Evolutionary conservation across 768 basidiomycete genomes (phyloP), one percentile per base, ranked within the genome.

Genomic region (Tylopilus vinaceipallidus): DNA sequence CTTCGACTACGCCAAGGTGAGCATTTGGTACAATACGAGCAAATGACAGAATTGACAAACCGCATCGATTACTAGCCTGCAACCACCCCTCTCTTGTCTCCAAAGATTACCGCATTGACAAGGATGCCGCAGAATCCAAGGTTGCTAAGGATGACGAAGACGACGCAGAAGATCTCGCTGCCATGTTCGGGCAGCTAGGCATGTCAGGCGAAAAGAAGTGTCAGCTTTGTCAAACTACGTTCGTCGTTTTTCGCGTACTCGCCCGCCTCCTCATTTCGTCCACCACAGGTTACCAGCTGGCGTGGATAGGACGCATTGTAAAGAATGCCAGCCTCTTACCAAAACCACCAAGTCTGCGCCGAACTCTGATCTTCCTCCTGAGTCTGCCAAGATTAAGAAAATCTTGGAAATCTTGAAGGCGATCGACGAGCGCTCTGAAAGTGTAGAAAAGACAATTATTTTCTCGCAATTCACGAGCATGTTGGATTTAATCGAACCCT

Each of bases 401-500:
- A 78, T 91, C 33, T 58, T 97, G 41, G 77, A 86, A 59, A 67
- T 98, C 10, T 71, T 99, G 35, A 58, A 71, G 11, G 76, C 82
- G 16, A 82, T 93, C 45, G 79, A 84, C 14, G 70, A 75, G 41
- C 75, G 80, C 44, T 75, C 81, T 11, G 69, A 79, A 13, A 65
- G 75, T 14, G 68, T 73, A 52, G 92, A 97, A 64, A 99, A 98
- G 78, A 95, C 94, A 0, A 98, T 98, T 55, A 84, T 99, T 19
- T 98, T 98, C 64, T 94, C 91, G 0, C 95, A 97, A 62, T 91
- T 91, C 54, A 98, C 95, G 1, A 76, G 79, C 45, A 83, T 91
- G 88, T 72, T 99, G 53, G 83, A 95, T 65, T 64, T 98, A 48
- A 76, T 97, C 38, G 82, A 95, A 68, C 88, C 86, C 0, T 97